A percentile compares a stretch with the other conserved stretches of the same genome.
Conservation (phyloP, 441 rosid genomes). For the Croton setiger region DNA sequence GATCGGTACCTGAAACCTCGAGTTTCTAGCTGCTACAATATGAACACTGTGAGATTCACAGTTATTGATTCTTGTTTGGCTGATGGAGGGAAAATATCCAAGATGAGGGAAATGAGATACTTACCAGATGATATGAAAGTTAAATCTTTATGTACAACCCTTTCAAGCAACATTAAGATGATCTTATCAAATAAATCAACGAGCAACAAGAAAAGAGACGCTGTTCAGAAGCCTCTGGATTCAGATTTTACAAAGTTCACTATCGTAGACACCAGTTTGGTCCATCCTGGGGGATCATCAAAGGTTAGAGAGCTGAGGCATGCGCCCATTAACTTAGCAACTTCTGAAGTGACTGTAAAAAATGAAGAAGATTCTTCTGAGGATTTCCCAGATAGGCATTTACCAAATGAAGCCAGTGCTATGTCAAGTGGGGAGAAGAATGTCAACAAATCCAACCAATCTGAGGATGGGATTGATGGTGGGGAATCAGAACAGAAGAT, state of each 20-base stretch:
- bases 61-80: conserved; percentile 65
- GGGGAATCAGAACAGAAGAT: conserved; percentile 21
- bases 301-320: conserved; percentile 43
- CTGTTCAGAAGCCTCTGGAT: conserved; percentile 21
- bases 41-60: conserved; percentile 43
- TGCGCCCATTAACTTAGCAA: conserved; percentile 30
- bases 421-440: conserved; percentile 16
- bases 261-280: conserved; percentile 58
- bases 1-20: conserved; percentile 58
- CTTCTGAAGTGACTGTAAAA: conserved; percentile 23
- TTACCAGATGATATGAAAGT: conserved; percentile 29
- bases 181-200: conserved; percentile 19
- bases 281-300: conserved; percentile 33
- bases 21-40: conserved; percentile 35
- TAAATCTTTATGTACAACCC: conserved; percentile 27
- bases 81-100: conserved; percentile 39
- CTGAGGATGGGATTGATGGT: conserved; percentile 17
- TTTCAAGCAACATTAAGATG: conserved; percentile 27
- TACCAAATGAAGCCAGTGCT: conserved; percentile 17
- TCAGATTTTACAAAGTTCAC: conserved; percentile 34
- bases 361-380: conserved; percentile 22
- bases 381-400: conserved; percentile 18
- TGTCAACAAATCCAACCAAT: conserved; percentile 3
- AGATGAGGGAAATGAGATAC: conserved; percentile 44
- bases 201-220: conserved; percentile 25